A percentile compares a stretch with the other conserved stretches of the same genome.
phyloP scores from a whole-genome alignment of 257 asterid species.

The Eucommia ulmoides region DNA sequence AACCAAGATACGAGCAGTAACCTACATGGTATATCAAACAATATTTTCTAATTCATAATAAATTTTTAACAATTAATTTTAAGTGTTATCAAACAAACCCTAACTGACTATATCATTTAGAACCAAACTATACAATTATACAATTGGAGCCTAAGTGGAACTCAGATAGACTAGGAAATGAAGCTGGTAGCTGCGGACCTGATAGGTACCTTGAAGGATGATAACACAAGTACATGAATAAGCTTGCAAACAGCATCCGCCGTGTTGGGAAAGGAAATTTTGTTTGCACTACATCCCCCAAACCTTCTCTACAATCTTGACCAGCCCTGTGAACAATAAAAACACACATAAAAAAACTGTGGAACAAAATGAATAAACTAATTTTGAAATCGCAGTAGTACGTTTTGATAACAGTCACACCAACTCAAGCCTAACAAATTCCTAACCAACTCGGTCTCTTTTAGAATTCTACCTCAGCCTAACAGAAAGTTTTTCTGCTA shows the following conservation, averaged over 20 bases:
- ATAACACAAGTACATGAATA: conserved; percentile 34
- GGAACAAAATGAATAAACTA: too few relatives aligned
- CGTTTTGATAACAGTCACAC: background rate
- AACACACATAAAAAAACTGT: too few relatives aligned
- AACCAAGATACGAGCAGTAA: background rate
- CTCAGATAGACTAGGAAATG: conserved; percentile 6
- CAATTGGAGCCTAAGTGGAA: background rate
- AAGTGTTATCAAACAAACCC: too few relatives aligned
- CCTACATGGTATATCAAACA: background rate
- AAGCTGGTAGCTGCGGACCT: conserved; percentile 46
- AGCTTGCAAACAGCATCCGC: conserved; percentile 46
- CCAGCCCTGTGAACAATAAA: conserved; percentile 19
- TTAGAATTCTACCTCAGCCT: background rate
- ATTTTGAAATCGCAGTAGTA: too few relatives aligned
- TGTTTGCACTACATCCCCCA: conserved; percentile 18
- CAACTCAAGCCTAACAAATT: background rate
- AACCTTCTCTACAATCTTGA: conserved; percentile 13
- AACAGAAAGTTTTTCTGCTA: background rate
- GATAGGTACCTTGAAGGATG: conserved; percentile 67
- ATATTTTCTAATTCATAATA: background rate
- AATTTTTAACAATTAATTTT: background rate
- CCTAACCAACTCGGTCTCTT: background rate
- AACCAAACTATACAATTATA: background rate
- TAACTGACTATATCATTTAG: too few relatives aligned
- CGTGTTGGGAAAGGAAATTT: conserved; percentile 30